These are phyloP conservation scores for Apocynum venetum DNA, from an alignment of 257 asterid species.

Conservation along the genomic window DNA sequence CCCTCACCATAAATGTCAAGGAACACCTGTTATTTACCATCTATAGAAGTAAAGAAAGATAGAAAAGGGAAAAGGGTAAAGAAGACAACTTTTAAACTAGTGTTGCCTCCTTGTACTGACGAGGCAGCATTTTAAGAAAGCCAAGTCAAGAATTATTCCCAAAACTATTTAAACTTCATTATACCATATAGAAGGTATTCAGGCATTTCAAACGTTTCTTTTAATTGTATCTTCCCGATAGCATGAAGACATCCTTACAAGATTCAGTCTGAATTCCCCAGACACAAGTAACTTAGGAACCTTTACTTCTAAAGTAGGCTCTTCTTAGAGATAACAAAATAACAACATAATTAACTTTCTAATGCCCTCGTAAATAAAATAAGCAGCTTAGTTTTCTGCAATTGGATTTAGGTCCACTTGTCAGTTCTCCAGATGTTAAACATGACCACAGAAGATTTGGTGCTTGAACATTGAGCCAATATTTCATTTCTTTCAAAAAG, in stretches of 20 bases:
- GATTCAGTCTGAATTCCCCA: not conserved
- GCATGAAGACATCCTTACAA: not conserved
- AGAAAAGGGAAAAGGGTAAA: not conserved
- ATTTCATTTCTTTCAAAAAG: not conserved
- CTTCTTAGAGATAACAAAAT: not conserved
- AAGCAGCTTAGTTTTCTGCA: not conserved
- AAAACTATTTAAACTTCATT: not conserved
- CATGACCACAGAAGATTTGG: not conserved
- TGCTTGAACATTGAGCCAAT: not conserved
- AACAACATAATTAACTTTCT: not conserved
- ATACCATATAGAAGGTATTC: not conserved
- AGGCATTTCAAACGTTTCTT: not conserved
- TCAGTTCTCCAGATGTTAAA: not conserved
- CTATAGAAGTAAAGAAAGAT: not conserved
- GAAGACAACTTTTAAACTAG: not conserved
- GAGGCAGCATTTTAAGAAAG: not conserved
- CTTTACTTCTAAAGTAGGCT: not conserved
- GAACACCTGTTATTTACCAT: not conserved
- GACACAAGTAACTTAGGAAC: not conserved
- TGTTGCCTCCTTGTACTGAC: not conserved
- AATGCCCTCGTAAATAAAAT: not conserved
- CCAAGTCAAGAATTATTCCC: not conserved
- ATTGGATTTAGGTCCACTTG: not conserved
- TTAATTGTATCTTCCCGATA: not conserved
- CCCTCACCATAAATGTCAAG: not conserved